A percentile compares a stretch with the other conserved stretches of the same genome.
These are phyloP conservation scores for Acer yangbiense DNA, from an alignment of 345 rosid species.

Conservation along the genomic window DNA sequence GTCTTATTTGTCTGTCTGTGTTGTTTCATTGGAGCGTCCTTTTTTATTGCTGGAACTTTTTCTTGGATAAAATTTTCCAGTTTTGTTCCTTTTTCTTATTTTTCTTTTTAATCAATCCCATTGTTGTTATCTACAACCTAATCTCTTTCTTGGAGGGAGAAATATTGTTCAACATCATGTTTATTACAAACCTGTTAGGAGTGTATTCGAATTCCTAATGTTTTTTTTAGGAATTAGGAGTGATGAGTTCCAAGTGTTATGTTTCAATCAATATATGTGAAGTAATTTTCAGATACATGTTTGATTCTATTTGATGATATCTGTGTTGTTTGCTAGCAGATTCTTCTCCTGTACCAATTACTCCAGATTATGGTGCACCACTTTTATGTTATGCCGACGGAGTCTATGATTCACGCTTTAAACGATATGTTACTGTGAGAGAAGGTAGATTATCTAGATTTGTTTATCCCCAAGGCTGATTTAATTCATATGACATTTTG, in stretches of 20 bases:
- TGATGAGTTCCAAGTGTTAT: neutral
- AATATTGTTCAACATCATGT: neutral
- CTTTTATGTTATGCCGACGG: constrained; percentile 83
- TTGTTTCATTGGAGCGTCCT: neutral
- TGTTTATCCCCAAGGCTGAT: neutral
- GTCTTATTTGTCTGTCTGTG: too few species aligned
- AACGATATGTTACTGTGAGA: constrained; percentile 70
- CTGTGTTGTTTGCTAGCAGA: constrained; percentile 34
- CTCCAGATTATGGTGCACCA: constrained; percentile 80
- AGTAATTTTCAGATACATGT: neutral
- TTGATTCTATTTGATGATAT: constrained; percentile 15
- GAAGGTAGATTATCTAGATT: constrained; percentile 57
- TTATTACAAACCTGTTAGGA: neutral
- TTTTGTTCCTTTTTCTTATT: neutral
- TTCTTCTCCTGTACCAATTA: constrained; percentile 62
- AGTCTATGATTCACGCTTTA: constrained; percentile 66
- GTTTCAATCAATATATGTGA: neutral
- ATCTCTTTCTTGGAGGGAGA: neutral
- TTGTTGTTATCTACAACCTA: neutral
- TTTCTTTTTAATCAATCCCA: neutral
- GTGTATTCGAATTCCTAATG: neutral
- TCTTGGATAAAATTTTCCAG: neutral
- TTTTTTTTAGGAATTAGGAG: too few species aligned
- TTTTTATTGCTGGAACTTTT: neutral
- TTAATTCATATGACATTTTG: neutral